Evolutionary conservation across 106 monocot species (phyloP).

Genomic region (Allium fistulosum): DNA sequence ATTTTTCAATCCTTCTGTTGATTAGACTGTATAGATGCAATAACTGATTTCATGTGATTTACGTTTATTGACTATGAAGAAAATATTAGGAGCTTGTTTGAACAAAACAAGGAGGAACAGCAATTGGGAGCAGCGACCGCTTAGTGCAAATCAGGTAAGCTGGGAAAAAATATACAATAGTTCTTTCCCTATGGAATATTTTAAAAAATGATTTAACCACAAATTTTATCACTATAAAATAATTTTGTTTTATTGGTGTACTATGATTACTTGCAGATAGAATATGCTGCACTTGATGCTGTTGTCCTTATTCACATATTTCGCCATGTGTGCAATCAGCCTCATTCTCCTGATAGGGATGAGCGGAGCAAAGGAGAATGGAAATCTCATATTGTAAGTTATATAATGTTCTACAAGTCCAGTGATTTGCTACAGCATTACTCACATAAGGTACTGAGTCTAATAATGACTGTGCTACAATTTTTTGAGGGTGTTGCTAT

Average conservation of each 20-base stretch:
- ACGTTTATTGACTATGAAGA: constrained; percentile 24
- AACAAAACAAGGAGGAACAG: constrained; percentile 98
- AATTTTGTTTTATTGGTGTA: too few relatives aligned
- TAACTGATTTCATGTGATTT: not conserved
- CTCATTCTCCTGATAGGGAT: constrained; percentile 17
- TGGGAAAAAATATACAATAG: not conserved
- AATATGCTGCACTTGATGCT: constrained; percentile 98
- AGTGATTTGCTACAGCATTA: too few relatives aligned
- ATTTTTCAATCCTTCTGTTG: not conserved
- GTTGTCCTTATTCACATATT: constrained; percentile 89
- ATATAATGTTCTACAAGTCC: not conserved
- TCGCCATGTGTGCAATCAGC: constrained; percentile 39
- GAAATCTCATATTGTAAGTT: constrained; percentile 91
- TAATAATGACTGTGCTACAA: too few relatives aligned
- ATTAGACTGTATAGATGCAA: not conserved
- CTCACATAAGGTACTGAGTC: too few relatives aligned
- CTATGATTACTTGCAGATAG: constrained; percentile 43
- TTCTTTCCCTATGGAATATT: too few relatives aligned
- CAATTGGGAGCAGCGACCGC: constrained; percentile 92
- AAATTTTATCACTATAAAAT: too few relatives aligned
- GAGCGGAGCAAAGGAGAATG: constrained; percentile 48
- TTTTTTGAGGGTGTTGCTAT: too few relatives aligned
- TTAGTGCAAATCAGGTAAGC: constrained; percentile 80
- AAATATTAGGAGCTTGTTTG: constrained; percentile 88
- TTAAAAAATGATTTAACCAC: too few relatives aligned